These are phyloP conservation scores for Phytophthora kernoviae DNA, from an alignment of 352 stramenopile species.

Conservation along the genomic window DNA sequence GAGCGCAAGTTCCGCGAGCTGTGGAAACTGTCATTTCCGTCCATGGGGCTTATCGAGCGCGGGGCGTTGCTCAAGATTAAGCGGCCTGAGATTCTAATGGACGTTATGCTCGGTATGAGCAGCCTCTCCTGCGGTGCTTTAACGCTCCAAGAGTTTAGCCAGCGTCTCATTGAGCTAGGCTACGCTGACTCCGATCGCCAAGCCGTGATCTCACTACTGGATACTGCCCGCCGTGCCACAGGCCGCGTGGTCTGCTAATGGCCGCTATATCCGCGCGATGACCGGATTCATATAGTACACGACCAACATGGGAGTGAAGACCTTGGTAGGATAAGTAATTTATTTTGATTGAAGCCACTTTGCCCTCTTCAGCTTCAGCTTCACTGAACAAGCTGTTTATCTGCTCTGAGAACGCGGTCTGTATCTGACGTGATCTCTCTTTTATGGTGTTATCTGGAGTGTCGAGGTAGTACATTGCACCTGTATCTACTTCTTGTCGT, in stretches of 20 bases:
- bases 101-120: constrained; percentile 85
- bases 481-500: constrained; percentile 28
- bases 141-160: constrained; percentile 61
- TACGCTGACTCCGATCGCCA: constrained; percentile 63
- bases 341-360: constrained; percentile 38
- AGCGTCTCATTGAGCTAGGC: constrained; percentile 60
- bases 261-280: neutral
- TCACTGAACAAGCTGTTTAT: constrained; percentile 4
- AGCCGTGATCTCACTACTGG: constrained; percentile 59
- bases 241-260: constrained; percentile 17
- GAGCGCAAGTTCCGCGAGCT: constrained; percentile 71
- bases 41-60: constrained; percentile 68
- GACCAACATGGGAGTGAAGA: constrained; percentile 22
- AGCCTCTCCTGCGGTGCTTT: constrained; percentile 68
- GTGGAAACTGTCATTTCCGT: constrained; percentile 80
- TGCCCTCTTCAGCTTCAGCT: constrained; percentile 6
- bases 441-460: too few species aligned
- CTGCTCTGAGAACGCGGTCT: too few species aligned
- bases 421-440: too few species aligned
- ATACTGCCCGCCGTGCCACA: constrained; percentile 46
- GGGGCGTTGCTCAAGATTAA: constrained; percentile 64
- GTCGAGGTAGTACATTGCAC: neutral
- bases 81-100: constrained; percentile 67
- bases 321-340: constrained; percentile 46
- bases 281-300: constrained; percentile 31